These are phyloP conservation scores for Chaetomiaceae sp. DNA, from an alignment of 2,329 filamentous ascomycete species.

Conservation along the genomic window DNA sequence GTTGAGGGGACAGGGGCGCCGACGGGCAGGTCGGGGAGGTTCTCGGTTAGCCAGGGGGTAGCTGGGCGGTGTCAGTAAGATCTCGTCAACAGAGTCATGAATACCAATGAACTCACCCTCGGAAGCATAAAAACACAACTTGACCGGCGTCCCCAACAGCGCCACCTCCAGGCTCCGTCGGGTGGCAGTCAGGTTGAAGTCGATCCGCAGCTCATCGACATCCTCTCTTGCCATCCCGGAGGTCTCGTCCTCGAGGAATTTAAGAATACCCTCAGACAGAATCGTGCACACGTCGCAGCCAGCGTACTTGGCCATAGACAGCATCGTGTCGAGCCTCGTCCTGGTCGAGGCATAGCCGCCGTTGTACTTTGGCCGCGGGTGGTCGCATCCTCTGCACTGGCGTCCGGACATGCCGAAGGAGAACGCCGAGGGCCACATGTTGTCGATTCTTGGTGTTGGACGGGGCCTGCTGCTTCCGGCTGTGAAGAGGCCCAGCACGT, in stretches of 20 bases:
- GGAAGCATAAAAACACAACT: constrained; percentile 14
- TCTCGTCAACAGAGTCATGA: background rate
- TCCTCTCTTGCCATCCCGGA: background rate
- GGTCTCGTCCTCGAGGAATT: background rate
- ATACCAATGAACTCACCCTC: background rate
- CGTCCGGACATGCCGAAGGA: constrained; percentile 1
- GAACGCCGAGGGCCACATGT: background rate
- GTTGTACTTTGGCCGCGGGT: constrained; percentile 10
- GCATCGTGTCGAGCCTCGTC: constrained; percentile 7
- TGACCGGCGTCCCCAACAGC: constrained; percentile 7
- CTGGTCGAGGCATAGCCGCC: constrained; percentile 7
- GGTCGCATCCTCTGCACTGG: constrained; percentile 11
- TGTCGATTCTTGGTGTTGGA: too few relatives aligned
- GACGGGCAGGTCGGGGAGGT: constrained; percentile 14
- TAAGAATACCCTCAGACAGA: constrained; percentile 7
- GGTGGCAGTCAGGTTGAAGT: constrained; percentile 11
- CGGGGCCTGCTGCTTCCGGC: too few relatives aligned
- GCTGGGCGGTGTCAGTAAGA: background rate
- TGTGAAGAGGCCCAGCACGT: too few relatives aligned
- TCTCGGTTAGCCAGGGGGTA: constrained; percentile 2
- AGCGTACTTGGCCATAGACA: background rate
- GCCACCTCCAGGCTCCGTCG: constrained; percentile 11
- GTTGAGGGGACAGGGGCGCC: constrained; percentile 4
- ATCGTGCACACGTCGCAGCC: constrained; percentile 13
- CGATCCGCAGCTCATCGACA: constrained; percentile 7